A percentile compares a stretch with the other conserved stretches of the same genome.
Conservation (phyloP, 78 protist species). For the Dictyostelium discoideum region dicty_2.7 NC_007088.5:5571501-5572000, state of each 20-base stretch:
- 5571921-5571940: background rate
- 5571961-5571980: constrained; percentile 36
- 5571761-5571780: background rate
- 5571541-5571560: background rate
- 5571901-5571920: background rate
- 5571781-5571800: background rate
- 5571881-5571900: no score
- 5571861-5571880: background rate
- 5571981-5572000: constrained; percentile 49
- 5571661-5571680: background rate
- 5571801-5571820: background rate
- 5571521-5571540: background rate
- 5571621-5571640: no score
- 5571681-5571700: background rate
- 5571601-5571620: background rate
- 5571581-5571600: background rate
- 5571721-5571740: background rate
- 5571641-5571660: background rate
- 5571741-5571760: background rate
- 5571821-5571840: no score
- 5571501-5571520: background rate
- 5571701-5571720: background rate
- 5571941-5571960: constrained; percentile 21
- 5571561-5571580: no score
- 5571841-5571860: no score